Base-by-base conservation (phyloP, 768 basidiomycete species). In the Kwoniella botswanensis region DNA sequence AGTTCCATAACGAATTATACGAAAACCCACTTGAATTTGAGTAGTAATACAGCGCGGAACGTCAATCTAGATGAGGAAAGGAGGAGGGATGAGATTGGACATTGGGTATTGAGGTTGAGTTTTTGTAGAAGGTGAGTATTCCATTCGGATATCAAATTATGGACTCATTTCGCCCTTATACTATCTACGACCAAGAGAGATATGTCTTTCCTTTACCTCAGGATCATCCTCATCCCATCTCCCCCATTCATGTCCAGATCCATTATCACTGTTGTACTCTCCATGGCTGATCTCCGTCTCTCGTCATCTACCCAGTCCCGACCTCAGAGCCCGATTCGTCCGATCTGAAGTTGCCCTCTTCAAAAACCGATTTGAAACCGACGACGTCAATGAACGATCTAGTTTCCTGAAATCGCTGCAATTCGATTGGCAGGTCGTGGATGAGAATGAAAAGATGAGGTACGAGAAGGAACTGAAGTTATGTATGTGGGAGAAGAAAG, bases 121-220 rank as follows among this genome's bases (percentile, higher is more conserved):
- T 98, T 99, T 84, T 97, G 95, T 85, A 89, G 93, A 67, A 93
- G 94, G 95, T 98, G 84, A 82, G 94, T 89, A 24, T 3, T 44
- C 24, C 21, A 15, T 61, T 26, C 26, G 26, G 50, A 64, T 35
- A n/a, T 52, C n/a, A n/a, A n/a, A 52, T 57, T 3, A 15, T 57
- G 12, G 22, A 57, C 22, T 12, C 55, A 57, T 13, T 57, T n/a
- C n/a, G n/a, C n/a, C n/a, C n/a, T n/a, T n/a, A n/a, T 26, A 26
- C 22, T 18, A 21, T 26, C 55, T 15, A 26, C n/a, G 18, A 15
- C 18, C 18, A n/a, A 22, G 29, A 26, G 58, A 35, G 29, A n/a
- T 24, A 35, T 22, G 18, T 9, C 7, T 29, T 35, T 17, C n/a
- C 35, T n/a, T 13, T 46, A 24, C 15, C 5, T 4, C 50, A n/a